phyloP scores from a whole-genome alignment of 805 yeast species.

The Lipomyces spencermartinsiae region DNA sequence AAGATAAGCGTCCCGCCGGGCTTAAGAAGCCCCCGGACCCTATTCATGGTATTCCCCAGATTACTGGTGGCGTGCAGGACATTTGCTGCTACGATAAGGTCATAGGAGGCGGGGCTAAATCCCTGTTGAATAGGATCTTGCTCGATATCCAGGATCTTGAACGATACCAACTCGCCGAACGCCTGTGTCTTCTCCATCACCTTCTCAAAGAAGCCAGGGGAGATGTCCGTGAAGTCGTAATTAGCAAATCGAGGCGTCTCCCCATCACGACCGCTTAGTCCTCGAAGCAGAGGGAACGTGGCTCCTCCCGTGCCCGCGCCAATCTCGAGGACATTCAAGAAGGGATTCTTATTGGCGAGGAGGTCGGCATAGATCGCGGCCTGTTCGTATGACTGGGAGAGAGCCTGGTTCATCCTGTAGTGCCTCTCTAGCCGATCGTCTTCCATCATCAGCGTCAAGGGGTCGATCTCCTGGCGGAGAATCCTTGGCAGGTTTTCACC shows the following conservation, averaged over 20 bases:
- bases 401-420: background rate
- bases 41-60: background rate
- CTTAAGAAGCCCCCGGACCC: background rate
- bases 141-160: background rate
- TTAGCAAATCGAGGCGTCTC: background rate
- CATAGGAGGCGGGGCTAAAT: background rate
- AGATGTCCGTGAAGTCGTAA: background rate
- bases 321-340: background rate
- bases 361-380: background rate
- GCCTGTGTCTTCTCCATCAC: background rate
- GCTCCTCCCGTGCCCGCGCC: background rate
- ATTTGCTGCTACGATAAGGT: background rate
- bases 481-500: background rate
- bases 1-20: background rate
- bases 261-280: background rate
- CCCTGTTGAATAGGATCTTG: background rate
- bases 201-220: background rate
- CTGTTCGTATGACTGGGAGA: slow-evolving; percentile 1
- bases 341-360: background rate
- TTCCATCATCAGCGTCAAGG: background rate
- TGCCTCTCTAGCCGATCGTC: background rate
- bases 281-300: background rate
- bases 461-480: background rate
- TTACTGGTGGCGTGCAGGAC: background rate
- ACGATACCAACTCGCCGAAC: background rate